Percentiles rank a stretch among this genome's conserved stretches.
These are phyloP conservation scores for Leccinum angustisporum DNA, from an alignment of 1,284 basidiomycete species.

Conservation along the genomic window DNA sequence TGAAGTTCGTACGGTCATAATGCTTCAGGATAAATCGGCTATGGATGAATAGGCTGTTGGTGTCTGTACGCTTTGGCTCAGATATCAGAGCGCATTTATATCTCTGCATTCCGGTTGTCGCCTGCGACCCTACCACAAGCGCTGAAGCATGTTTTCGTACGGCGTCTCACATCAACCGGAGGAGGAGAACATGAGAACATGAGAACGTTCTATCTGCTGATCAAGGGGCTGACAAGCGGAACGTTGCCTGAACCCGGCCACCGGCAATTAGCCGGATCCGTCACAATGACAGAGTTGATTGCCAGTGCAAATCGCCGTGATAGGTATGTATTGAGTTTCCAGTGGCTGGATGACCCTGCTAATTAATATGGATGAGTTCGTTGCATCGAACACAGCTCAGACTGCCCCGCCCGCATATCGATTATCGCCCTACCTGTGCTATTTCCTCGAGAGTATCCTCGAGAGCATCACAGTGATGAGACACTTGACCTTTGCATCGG, in stretches of 20 bases:
- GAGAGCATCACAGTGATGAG: neutral
- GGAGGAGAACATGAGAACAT: neutral
- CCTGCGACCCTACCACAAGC: neutral
- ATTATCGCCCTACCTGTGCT: neutral
- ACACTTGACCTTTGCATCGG: too few species aligned
- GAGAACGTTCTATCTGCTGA: neutral
- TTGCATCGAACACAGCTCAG: neutral
- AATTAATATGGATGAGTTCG: neutral
- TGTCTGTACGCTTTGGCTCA: neutral
- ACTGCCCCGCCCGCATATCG: neutral
- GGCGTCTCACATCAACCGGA: neutral
- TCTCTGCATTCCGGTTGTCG: conserved; percentile 1
- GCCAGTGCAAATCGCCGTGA: neutral
- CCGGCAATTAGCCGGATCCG: neutral
- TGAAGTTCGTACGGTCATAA: conserved; percentile 15
- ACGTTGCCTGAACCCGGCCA: neutral
- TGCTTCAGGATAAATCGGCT: neutral
- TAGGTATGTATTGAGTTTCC: neutral
- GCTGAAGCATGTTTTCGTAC: neutral
- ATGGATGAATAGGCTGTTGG: neutral
- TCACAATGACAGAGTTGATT: neutral
- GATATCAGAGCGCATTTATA: conserved; percentile 12
- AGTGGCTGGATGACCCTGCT: neutral
- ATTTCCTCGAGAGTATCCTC: neutral
- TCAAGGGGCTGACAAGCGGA: neutral